phyloP scores from a whole-genome alignment of 2,329 filamentous ascomycete species.

The Celoporthe dispersa region DNA sequence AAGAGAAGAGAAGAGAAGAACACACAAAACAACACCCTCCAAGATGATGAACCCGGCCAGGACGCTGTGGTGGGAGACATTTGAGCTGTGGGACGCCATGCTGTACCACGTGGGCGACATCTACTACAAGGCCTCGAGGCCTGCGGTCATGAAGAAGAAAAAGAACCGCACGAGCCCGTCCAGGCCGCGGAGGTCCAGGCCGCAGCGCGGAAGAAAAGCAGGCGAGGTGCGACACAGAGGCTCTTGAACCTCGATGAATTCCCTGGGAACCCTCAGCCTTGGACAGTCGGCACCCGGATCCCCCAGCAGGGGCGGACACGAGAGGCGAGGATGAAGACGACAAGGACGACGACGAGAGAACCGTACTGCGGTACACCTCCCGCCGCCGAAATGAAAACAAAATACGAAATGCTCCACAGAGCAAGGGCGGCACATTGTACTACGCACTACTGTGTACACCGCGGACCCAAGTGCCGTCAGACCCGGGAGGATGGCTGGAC shows the following conservation, averaged over 20 bases:
- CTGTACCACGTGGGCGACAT: slow-evolving; percentile 44
- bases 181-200: slow-evolving; percentile 7
- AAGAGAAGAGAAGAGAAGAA: neutral
- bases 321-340: neutral
- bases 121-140: slow-evolving; percentile 39
- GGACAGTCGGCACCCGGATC: neutral
- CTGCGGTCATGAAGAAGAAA: neutral
- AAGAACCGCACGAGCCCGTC: slow-evolving; percentile 5
- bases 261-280: neutral
- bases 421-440: neutral
- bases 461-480: neutral
- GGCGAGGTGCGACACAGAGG: neutral
- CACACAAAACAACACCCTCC: neutral
- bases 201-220: neutral
- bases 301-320: neutral
- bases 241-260: neutral
- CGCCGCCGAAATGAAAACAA: neutral
- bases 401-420: neutral
- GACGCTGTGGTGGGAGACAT: slow-evolving; percentile 40
- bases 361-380: neutral
- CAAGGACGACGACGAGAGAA: neutral
- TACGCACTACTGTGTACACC: too few relatives aligned
- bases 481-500: neutral
- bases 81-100: slow-evolving; percentile 46
- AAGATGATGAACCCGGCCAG: slow-evolving; percentile 27